Evolutionary conservation across 371 early-diverging fungal genomes (phyloP).

Genomic region (Amoeboradix gromovi): DNA sequence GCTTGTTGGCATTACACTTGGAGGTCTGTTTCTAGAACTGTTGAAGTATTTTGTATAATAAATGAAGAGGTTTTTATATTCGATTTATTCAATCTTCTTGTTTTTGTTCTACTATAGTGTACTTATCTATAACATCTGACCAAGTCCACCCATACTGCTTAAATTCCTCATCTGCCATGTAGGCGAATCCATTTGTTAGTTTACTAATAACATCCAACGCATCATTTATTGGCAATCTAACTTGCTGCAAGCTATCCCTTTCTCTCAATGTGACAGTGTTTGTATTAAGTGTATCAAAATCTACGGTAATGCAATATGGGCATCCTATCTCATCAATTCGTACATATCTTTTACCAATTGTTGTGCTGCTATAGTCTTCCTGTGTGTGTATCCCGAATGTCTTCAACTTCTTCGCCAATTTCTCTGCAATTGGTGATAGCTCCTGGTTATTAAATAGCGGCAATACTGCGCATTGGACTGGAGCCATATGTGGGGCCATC

Average conservation of each 20-base stretch:
- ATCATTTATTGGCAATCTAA: constrained; percentile 22
- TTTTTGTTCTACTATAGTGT: too few relatives aligned
- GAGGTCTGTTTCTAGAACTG: too few relatives aligned
- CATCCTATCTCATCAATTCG: constrained; percentile 97
- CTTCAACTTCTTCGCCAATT: constrained; percentile 28
- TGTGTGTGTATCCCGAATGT: constrained; percentile 32
- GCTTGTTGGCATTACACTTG: too few relatives aligned
- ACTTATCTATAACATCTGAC: background rate
- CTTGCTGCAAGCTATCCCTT: constrained; percentile 86
- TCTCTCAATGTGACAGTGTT: constrained; percentile 84
- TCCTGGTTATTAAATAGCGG: constrained; percentile 48
- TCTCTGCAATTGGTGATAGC: constrained; percentile 36
- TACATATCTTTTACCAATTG: constrained; percentile 92
- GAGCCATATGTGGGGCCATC: constrained; percentile 71
- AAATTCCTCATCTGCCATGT: background rate
- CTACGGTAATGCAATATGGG: constrained; percentile 93
- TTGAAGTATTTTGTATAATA: too few relatives aligned
- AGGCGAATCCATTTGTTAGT: background rate
- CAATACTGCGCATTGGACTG: constrained; percentile 70
- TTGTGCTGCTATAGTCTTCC: constrained; percentile 58
- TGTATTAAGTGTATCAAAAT: constrained; percentile 85
- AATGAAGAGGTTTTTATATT: too few relatives aligned
- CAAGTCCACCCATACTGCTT: background rate
- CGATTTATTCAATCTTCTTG: too few relatives aligned
- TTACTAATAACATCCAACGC: background rate